A percentile compares a stretch with the other conserved stretches of the same genome.
Evolutionary conservation across 495 filamentous ascomycete genomes (phyloP).

Genomic region (Aspergillus steynii): DNA sequence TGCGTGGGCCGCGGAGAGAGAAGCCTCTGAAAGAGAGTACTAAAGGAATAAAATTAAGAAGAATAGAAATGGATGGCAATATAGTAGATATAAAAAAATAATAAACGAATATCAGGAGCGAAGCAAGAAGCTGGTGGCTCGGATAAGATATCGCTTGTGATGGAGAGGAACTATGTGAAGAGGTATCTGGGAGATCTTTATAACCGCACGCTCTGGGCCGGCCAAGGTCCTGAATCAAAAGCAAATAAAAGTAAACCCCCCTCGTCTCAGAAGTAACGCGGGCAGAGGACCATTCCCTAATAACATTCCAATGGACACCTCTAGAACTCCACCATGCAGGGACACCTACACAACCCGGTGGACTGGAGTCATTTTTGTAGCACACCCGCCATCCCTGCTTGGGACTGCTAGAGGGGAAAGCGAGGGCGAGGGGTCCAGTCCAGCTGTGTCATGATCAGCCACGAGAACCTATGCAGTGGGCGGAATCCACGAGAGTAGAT

Average conservation of each 20-base stretch:
- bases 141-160: not conserved
- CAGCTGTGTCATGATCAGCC: conserved; percentile 31
- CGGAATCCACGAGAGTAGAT: conserved; percentile 17
- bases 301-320: conserved; percentile 8
- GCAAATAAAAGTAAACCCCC: conserved; percentile 1
- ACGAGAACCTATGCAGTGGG: conserved; percentile 24
- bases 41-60: not conserved
- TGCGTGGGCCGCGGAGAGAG: not conserved
- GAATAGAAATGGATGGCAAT: not conserved
- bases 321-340: conserved; percentile 24
- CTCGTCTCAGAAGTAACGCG: conserved; percentile 10
- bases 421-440: conserved; percentile 17
- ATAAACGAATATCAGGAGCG: not conserved
- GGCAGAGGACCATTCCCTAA: conserved; percentile 13
- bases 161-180: not conserved
- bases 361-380: conserved; percentile 12
- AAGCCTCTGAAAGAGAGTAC: not conserved
- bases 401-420: conserved; percentile 6
- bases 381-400: conserved; percentile 14
- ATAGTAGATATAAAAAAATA: not conserved
- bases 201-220: not conserved
- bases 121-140: not conserved
- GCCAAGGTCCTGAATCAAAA: conserved; percentile 2
- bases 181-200: not conserved
- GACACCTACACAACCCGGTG: conserved; percentile 13